Conservation (phyloP, 202 grass and related monocot genomes). For the Sporobolus alterniflorus region DNA sequence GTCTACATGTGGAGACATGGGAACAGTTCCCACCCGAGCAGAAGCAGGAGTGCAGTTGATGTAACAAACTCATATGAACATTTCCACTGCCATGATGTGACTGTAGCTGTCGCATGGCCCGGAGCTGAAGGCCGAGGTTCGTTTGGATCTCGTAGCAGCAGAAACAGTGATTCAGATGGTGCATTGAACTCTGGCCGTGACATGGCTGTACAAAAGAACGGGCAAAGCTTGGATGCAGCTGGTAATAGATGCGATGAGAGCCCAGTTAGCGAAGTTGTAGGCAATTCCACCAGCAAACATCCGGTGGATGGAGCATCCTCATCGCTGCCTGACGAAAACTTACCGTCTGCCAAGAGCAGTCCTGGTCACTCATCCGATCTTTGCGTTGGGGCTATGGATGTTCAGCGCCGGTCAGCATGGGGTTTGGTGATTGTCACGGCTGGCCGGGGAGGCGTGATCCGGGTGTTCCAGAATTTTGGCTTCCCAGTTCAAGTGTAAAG, state of each 20-base stretch:
- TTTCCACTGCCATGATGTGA: constrained; percentile 86
- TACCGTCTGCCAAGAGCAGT: constrained; percentile 50
- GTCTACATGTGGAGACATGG: constrained; percentile 97
- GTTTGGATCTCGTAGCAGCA: constrained; percentile 44
- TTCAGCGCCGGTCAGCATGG: constrained; percentile 72
- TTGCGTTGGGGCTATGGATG: constrained; percentile 58
- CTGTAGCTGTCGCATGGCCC: constrained; percentile 88
- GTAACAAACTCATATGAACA: constrained; percentile 92
- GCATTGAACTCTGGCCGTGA: constrained; percentile 43
- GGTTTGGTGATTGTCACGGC: constrained; percentile 94
- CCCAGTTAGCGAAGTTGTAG: constrained; percentile 16
- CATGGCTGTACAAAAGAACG: constrained; percentile 27
- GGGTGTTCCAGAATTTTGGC: constrained; percentile 96
- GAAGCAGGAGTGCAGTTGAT: constrained; percentile 63
- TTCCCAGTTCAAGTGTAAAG: constrained; percentile 89
- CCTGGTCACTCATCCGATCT: constrained; percentile 56
- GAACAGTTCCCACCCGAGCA: constrained; percentile 73
- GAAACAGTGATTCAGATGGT: constrained; percentile 54
- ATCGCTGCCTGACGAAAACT: constrained; percentile 60
- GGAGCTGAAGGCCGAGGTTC: constrained; percentile 36
- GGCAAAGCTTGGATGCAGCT: constrained; percentile 28
- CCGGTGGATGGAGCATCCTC: constrained; percentile 15
- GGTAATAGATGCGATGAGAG: constrained; percentile 24
- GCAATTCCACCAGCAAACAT: constrained; percentile 29
- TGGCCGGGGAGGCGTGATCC: constrained; percentile 69